phyloP scores from a whole-genome alignment of 73 alveolate species.

The Paramecium tetraurelia region DNA sequence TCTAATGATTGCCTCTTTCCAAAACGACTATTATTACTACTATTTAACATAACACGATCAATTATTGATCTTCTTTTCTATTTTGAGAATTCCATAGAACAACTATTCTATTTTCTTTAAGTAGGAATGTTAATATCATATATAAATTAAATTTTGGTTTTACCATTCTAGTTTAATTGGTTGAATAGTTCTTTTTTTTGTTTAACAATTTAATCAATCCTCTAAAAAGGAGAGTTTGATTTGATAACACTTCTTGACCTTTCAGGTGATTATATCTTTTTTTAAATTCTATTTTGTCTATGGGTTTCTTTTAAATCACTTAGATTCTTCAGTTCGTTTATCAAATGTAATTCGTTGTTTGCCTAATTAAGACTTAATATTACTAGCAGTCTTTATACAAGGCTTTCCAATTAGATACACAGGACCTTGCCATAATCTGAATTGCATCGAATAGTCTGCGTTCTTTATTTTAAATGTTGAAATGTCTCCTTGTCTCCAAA shows the following conservation, averaged over 20 bases:
- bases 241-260: background rate
- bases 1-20: background rate
- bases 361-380: background rate
- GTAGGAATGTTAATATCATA: background rate
- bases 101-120: background rate
- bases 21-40: background rate
- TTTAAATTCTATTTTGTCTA: background rate
- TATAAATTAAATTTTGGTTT: background rate
- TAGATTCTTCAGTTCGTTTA: background rate
- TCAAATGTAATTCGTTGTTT: background rate
- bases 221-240: background rate
- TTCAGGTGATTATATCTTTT: background rate
- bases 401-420: background rate
- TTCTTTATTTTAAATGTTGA: background rate
- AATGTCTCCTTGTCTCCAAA: conserved; percentile 41
- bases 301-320: background rate
- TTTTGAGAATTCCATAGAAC: background rate
- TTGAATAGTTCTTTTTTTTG: background rate
- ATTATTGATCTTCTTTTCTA: background rate
- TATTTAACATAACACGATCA: background rate
- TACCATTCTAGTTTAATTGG: background rate
- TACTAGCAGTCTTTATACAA: background rate
- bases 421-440: background rate
- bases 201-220: background rate
- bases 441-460: background rate